Base-by-base conservation (phyloP, 106 monocot genomes). In the Platanthera zijinensis region DNA sequence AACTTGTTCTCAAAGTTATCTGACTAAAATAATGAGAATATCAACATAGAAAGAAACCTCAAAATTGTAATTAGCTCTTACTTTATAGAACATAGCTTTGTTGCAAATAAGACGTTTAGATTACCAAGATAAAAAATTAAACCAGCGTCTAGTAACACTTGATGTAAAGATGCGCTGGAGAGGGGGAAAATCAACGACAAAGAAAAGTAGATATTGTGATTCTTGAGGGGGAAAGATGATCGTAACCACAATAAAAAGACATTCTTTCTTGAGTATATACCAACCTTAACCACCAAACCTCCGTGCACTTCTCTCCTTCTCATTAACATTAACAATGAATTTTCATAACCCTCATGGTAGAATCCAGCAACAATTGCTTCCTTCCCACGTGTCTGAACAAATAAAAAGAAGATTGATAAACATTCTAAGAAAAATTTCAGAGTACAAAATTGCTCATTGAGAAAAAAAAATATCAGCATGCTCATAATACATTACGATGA, bases 331-430 rank as follows among this genome's bases (percentile, higher is more conserved):
- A 97, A 72, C 76, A 97, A 81, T 54, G 96, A 45, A 82, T 97
- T 91, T 83, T 89, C 96, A 86, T 97, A 97, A 57, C 96, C 93
- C 70, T 50, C 87, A 56, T 97, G 96, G 80, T 91, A 97, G 53
- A 97, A 97, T 73, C 96, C 96, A 76, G 93, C 81, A 86, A 97
- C 84, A 71, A 93, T 89, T 51, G 96, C 85, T 80, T 97, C 96
- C 46, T 78, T 90, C 32, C 93, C 96, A 39, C 81, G 72, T 68
- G 89, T 87, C 96, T 97, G 75, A 17, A 13, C 6, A 69, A n/a
- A 84, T 9, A 76, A 12, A 78, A 72, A 73, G 61, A 61, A 8
- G 45, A 69, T 32, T 25, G 51, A 76, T 53, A 78, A 66, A 51
- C 50, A 15, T 61, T 17, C 13, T 74, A 22, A 21, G 45, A 69